These are phyloP conservation scores for Suillus americanus DNA, from an alignment of 768 basidiomycete genomes.

Conservation along the genomic window DNA sequence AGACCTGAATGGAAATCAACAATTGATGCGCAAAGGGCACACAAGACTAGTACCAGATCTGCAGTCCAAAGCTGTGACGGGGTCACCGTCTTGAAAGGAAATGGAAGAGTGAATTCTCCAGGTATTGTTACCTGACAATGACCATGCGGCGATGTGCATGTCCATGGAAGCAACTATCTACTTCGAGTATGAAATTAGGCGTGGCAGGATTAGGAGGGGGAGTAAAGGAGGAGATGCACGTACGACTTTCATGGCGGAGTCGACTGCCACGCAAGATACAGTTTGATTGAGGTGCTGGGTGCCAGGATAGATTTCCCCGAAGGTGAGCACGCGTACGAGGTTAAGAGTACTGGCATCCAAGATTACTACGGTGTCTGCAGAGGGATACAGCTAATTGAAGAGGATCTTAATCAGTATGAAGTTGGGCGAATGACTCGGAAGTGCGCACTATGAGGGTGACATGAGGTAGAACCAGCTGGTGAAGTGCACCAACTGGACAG, in stretches of 20 bases:
- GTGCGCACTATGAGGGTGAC: slow-evolving; percentile 58
- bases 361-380: slow-evolving; percentile 67
- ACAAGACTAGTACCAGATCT: slow-evolving; percentile 57
- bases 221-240: slow-evolving; percentile 30
- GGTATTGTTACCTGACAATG: slow-evolving; percentile 62
- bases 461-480: slow-evolving; percentile 55
- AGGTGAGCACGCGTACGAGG: slow-evolving; percentile 69
- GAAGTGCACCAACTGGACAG: slow-evolving; percentile 54
- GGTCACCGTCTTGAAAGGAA: slow-evolving; percentile 52
- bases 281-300: slow-evolving; percentile 39
- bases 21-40: not conserved
- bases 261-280: slow-evolving; percentile 67
- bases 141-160: slow-evolving; percentile 74
- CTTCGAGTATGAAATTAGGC: slow-evolving; percentile 12
- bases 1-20: slow-evolving; percentile 54
- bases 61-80: slow-evolving; percentile 66
- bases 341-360: slow-evolving; percentile 67
- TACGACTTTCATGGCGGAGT: slow-evolving; percentile 80
- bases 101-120: slow-evolving; percentile 87
- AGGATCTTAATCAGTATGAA: slow-evolving; percentile 4
- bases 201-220: slow-evolving; percentile 8
- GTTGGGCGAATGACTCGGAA: not conserved
- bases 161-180: slow-evolving; percentile 77
- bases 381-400: slow-evolving; percentile 61
- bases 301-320: slow-evolving; percentile 82